phyloP scores from a whole-genome alignment of 768 basidiomycete species.

The Lanmaoa pseudosensibilis region DNA sequence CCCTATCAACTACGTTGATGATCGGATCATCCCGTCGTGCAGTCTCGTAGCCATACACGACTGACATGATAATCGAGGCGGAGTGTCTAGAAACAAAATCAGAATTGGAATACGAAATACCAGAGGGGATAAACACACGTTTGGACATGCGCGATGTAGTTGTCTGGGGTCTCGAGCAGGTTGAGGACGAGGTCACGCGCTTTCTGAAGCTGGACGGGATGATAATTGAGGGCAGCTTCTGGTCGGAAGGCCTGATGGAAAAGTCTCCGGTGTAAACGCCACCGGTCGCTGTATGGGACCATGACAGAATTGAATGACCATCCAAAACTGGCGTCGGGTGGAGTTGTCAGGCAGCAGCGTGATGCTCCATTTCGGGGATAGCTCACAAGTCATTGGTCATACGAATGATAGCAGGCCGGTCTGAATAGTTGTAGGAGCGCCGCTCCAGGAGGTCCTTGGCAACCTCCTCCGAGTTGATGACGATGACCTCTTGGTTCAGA shows the following conservation, averaged over 20 bases:
- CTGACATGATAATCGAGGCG: conserved; percentile 30
- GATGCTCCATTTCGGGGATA: not conserved
- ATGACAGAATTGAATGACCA: conserved; percentile 32
- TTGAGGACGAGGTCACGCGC: conserved; percentile 27
- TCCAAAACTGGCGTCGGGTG: conserved; percentile 20
- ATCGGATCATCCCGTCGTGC: conserved; percentile 28
- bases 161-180: conserved; percentile 21
- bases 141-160: conserved; percentile 22
- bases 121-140: conserved; percentile 18
- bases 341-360: not conserved
- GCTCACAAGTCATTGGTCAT: conserved; percentile 34
- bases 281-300: conserved; percentile 28
- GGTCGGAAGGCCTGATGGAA: conserved; percentile 31
- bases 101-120: not conserved
- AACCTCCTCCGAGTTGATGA: conserved; percentile 42
- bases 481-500: conserved; percentile 37
- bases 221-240: conserved; percentile 21
- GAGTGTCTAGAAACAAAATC: conserved; percentile 18
- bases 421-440: conserved; percentile 46
- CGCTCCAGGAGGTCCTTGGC: conserved; percentile 45
- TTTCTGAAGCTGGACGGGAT: conserved; percentile 25
- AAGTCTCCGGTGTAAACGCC: conserved; percentile 31
- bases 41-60: conserved; percentile 33
- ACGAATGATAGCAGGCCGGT: conserved; percentile 35
- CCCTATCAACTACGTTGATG: conserved; percentile 26